These are phyloP conservation scores for Aristolochia fimbriata DNA, from an alignment of 164 flowering plant species.

Conservation along the genomic window DNA sequence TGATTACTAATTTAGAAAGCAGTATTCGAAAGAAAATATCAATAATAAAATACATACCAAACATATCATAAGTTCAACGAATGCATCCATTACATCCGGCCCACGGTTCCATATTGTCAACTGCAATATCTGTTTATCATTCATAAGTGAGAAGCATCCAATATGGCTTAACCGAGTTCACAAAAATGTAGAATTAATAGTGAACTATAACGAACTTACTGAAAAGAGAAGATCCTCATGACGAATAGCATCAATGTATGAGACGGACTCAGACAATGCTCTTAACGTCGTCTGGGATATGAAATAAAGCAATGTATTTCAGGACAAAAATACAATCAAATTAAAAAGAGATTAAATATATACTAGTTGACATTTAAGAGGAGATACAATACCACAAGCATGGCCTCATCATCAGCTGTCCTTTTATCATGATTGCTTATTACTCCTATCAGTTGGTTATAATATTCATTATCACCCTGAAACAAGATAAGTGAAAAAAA, in stretches of 20 bases:
- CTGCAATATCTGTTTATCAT: constrained; percentile 41
- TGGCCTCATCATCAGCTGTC: constrained; percentile 49
- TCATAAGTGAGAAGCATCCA: not conserved
- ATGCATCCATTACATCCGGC: constrained; percentile 65
- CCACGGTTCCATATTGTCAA: constrained; percentile 74
- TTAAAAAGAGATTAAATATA: not conserved
- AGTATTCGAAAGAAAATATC: not conserved
- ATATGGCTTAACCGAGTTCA: not conserved
- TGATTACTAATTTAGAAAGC: too few species aligned
- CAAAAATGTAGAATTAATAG: not conserved
- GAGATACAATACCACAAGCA: constrained; percentile 45
- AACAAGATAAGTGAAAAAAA: constrained; percentile 1
- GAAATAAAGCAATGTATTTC: not conserved
- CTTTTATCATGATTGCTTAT: constrained; percentile 22
- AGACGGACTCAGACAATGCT: constrained; percentile 62
- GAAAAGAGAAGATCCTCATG: constrained; percentile 50
- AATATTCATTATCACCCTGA: constrained; percentile 44
- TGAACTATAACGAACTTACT: constrained; percentile 31
- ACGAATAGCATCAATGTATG: constrained; percentile 36
- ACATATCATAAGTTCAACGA: constrained; percentile 42
- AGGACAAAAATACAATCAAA: not conserved
- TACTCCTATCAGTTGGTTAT: constrained; percentile 45
- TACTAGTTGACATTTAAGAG: not conserved
- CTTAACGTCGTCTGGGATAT: constrained; percentile 55
- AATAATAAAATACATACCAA: constrained; percentile 59